Percentiles rank a stretch among this genome's conserved stretches.
Conservation (phyloP, 2,329 filamentous ascomycete genomes). For the Peltaster fructicola region DNA sequence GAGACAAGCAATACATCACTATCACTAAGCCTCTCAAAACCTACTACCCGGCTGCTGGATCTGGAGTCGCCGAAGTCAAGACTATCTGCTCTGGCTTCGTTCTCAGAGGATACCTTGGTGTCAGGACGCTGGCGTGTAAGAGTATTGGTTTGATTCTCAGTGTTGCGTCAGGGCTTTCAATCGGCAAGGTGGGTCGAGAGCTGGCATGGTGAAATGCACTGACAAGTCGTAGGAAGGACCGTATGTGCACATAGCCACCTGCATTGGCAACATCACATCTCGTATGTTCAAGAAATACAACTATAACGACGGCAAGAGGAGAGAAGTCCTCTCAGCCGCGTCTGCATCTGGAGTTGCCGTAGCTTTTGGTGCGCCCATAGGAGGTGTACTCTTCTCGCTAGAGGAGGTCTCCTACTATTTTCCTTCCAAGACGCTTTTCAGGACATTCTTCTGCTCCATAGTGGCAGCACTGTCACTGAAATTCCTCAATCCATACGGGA, state of each 20-base stretch:
- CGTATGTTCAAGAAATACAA: conserved; percentile 92
- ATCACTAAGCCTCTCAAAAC: conserved; percentile 64
- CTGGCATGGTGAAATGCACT: no score
- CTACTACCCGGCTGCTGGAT: conserved; percentile 90
- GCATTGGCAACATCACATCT: conserved; percentile 87
- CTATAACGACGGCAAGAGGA: conserved; percentile 78
- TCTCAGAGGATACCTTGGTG: conserved; percentile 80
- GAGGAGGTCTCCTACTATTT: conserved; percentile 98
- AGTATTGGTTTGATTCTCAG: conserved; percentile 67
- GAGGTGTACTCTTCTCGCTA: conserved; percentile 78
- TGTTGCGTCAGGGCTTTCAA: conserved; percentile 77
- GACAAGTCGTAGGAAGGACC: no score
- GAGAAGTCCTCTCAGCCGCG: conserved; percentile 83
- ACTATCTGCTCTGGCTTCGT: conserved; percentile 98
- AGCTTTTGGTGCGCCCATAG: conserved; percentile 79
- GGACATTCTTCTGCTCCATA: conserved; percentile 97
- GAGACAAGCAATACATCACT: conserved; percentile 19
- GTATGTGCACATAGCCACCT: conserved; percentile 93
- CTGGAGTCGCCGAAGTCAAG: conserved; percentile 90
- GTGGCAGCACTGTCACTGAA: conserved; percentile 75
- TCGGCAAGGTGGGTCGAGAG: no score
- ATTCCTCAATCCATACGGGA: conserved; percentile 90
- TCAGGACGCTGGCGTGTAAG: conserved; percentile 76
- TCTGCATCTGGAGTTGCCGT: conserved; percentile 86
- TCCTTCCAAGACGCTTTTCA: conserved; percentile 87